Evolutionary conservation across 2,329 filamentous ascomycete species (phyloP), one percentile per base, ranked within the genome.

Genomic region (Penicillium vulpinum): DNA sequence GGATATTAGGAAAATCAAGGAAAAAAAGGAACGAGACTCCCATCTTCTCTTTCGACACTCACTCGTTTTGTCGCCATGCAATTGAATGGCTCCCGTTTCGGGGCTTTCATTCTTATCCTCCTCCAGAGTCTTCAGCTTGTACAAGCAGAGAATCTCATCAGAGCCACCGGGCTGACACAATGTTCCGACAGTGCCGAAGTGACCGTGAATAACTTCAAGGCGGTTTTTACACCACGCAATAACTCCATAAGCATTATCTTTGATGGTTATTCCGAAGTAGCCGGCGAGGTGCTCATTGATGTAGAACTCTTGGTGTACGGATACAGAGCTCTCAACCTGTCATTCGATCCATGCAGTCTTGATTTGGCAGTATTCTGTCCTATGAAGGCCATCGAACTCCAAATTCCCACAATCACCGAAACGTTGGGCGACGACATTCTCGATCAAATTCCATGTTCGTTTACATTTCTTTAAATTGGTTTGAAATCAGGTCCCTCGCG

Each of bases 381-480:
- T 57, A 95, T 97, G 91, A 89, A 85, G 62, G 85, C 91, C 10
- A 92, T 91, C 62, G 87, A 88, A 68, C 87, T 96, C 70, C 83
- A 88, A 52, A 83, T 96, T 68, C 55, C 61, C 8, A 82, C 84
- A 51, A 91, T 90, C 70, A 89, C 88, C 67, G 70, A 92, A 36
- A 73, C 77, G 2, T 76, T 93, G 46, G 76, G 78, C 8, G 64
- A 76, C 9, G 78, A 80, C 21, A 83, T 88, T 35, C 76, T 90
- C 60, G 76, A 78, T 21, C 74, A 84, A 57, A 87, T 97, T 66
- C 92, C 92, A 56, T 84, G 82, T 82, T 73, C 62, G 79, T 70
- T 18, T 6, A 29, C 13, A 39, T 15, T 33, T 45, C 35, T n/a
- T 35, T 52, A 16, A 24, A n/a, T n/a, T 29, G 28, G 7, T 5